Evolutionary conservation across 75 land plant genomes (phyloP).

Genomic region (Chamaecyparis obtusa): DNA sequence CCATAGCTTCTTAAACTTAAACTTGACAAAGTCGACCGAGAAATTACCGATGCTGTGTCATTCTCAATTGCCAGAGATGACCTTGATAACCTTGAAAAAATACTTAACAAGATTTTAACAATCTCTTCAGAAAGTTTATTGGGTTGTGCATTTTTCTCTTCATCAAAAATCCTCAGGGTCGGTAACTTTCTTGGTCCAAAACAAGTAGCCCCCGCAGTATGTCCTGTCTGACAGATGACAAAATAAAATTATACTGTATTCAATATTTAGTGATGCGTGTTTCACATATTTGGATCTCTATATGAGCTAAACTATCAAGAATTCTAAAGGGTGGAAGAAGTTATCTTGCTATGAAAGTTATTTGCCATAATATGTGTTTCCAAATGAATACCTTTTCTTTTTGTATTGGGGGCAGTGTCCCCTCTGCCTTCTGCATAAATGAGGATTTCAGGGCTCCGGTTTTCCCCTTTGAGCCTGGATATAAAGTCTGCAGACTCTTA

Average conservation of each 20-base stretch:
- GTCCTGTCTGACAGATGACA: not conserved
- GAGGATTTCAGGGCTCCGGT: slow-evolving; percentile 3
- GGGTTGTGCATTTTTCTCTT: slow-evolving; percentile 25
- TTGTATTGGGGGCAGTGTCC: not conserved
- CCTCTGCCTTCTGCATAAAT: not conserved
- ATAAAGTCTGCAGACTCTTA: not conserved
- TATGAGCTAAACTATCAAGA: not conserved
- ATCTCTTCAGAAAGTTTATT: slow-evolving; percentile 75
- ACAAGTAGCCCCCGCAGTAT: not conserved
- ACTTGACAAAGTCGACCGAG: slow-evolving; percentile 33
- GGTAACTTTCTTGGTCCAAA: slow-evolving; percentile 8
- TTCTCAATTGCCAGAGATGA: slow-evolving; percentile 16
- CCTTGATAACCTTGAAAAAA: slow-evolving; percentile 45
- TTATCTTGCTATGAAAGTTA: not conserved
- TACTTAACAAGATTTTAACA: slow-evolving; percentile 54
- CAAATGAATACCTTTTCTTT: slow-evolving; percentile 5
- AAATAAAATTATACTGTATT: not conserved
- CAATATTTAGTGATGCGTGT: not conserved
- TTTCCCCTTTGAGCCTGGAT: not conserved
- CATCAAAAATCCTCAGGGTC: not conserved
- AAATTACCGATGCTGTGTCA: slow-evolving; percentile 32
- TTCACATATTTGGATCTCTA: not conserved
- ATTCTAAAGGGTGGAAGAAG: not conserved
- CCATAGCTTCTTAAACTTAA: slow-evolving; percentile 15
- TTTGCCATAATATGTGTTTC: not conserved